Conservation (phyloP, 1,284 basidiomycete genomes). For the Pyrrhoderma lamaoense region DNA sequence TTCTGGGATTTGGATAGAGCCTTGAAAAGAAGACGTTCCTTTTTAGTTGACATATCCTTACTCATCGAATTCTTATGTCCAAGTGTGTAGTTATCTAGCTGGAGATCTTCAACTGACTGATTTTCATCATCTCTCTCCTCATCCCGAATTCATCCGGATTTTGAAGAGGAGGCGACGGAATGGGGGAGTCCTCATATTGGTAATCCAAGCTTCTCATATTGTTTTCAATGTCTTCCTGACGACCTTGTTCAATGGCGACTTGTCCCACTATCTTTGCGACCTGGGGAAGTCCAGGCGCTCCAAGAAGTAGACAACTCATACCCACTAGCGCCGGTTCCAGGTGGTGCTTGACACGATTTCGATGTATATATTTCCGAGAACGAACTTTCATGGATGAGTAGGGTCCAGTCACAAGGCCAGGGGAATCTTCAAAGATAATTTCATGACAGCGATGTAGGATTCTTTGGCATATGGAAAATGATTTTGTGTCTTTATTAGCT, state of each 20-base stretch:
- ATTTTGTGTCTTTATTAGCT: conserved; percentile 57
- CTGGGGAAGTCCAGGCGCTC: conserved; percentile 69
- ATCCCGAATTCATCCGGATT: conserved; percentile 32
- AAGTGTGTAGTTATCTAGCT: conserved; percentile 23
- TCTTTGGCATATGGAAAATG: conserved; percentile 90
- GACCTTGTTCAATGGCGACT: conserved; percentile 86
- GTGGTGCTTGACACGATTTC: conserved; percentile 66
- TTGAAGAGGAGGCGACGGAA: conserved; percentile 8
- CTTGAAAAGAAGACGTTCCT: conserved; percentile 19
- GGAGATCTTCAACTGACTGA: conserved; percentile 13
- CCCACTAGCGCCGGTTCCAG: conserved; percentile 77
- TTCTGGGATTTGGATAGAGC: conserved; percentile 15
- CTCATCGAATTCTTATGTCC: background rate
- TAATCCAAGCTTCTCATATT: conserved; percentile 44
- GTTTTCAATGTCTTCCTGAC: conserved; percentile 50
- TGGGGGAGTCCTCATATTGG: conserved; percentile 32
- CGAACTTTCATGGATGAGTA: conserved; percentile 52
- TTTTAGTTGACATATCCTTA: conserved; percentile 24
- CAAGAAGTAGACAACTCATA: conserved; percentile 76
- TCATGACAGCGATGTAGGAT: conserved; percentile 91
- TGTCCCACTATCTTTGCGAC: conserved; percentile 70
- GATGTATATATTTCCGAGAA: conserved; percentile 39
- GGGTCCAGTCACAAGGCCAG: conserved; percentile 55
- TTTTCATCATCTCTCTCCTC: conserved; percentile 25
- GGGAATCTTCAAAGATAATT: conserved; percentile 91